Percentiles rank a stretch among this genome's conserved stretches.
Conservation (phyloP, 2,329 filamentous ascomycete genomes). For the Colletotrichum kahawae region DNA sequence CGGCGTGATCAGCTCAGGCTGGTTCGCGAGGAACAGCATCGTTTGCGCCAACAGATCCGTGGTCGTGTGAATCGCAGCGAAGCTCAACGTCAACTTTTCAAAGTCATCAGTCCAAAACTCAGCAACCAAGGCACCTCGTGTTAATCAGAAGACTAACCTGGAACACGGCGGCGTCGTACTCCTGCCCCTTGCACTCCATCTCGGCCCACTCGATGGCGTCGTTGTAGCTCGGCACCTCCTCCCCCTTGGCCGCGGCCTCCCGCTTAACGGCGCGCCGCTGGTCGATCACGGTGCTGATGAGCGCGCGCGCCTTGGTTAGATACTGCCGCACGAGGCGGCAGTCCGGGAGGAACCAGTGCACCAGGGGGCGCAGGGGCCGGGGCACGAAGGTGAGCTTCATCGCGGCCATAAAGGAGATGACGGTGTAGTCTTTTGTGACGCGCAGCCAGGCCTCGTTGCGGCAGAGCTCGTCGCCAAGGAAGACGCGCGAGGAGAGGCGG, state of each 20-base stretch:
- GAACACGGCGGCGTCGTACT: slow-evolving; percentile 65
- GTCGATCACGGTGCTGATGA: slow-evolving; percentile 37
- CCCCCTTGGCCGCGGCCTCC: slow-evolving; percentile 10
- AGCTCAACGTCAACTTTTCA: slow-evolving; percentile 69
- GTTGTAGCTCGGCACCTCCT: slow-evolving; percentile 21
- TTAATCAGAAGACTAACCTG: slow-evolving; percentile 43
- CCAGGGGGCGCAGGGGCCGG: slow-evolving; percentile 40
- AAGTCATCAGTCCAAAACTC: too few species aligned
- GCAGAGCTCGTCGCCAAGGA: slow-evolving; percentile 49
- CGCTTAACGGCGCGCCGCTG: slow-evolving; percentile 30
- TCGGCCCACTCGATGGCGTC: slow-evolving; percentile 54
- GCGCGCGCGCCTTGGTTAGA: slow-evolving; percentile 36
- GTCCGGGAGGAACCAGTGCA: slow-evolving; percentile 47
- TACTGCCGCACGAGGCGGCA: slow-evolving; percentile 35
- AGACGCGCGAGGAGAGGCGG: slow-evolving; percentile 54
- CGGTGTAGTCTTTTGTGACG: slow-evolving; percentile 45
- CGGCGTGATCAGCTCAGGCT: slow-evolving; percentile 43
- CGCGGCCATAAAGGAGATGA: slow-evolving; percentile 40
- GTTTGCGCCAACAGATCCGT: slow-evolving; percentile 38
- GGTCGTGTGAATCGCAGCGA: slow-evolving; percentile 53
- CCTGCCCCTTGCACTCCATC: slow-evolving; percentile 37
- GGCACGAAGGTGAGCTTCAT: slow-evolving; percentile 45
- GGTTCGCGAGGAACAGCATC: slow-evolving; percentile 40
- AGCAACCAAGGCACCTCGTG: too few species aligned
- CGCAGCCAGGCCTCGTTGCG: slow-evolving; percentile 52